Evolutionary conservation across 148 eudicot species (phyloP), one percentile per base, ranked within the genome.

Genomic region (Selenicereus undatus): DNA sequence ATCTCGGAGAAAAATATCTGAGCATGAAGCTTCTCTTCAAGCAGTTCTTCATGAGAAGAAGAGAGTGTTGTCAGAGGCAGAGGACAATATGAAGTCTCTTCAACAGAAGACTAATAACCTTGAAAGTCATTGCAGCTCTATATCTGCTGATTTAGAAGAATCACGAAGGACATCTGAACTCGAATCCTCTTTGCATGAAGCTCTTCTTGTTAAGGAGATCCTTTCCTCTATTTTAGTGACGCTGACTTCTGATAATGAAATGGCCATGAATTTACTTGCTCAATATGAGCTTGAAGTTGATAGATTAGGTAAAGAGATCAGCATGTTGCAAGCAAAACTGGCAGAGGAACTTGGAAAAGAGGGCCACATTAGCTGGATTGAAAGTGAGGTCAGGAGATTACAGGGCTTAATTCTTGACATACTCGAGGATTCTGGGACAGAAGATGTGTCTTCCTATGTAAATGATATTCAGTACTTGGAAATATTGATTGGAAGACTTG

Each of bases 31-130:
- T 54, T 86, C 87, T 82, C 86, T 89, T 70, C 89, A 87, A 77
- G 85, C 86, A 62, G 86, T 83, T 73, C 75, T 82, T 32, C 66
- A 32, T 78, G 97, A 96, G 88, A 91, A 93, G 83, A 92, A 82
- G 36, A 76, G 32, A 79, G 83, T 83, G 62, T 77, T 82, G 79
- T 76, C 91, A 22, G 95, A 90, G 81, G 89, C 92, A 80, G 86
- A 86, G 84, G 86, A 86, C 73, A 88, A 60, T 68, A 86, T 88
- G 77, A 81, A 79, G 75, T 88, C 91, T 78, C 91, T 91, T 81
- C 94, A 94, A 91, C 92, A 90, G 87, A 90, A 90, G 86, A 84
- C 89, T 83, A 81, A 88, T 81, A 68, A 73, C 76, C 86, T 91
- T 42, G 94, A 94, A 83, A 85, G 79, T 35, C 54, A 79, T 66